Evolutionary conservation across 345 rosid genomes (phyloP).

Genomic region (Gossypium turneri): DNA sequence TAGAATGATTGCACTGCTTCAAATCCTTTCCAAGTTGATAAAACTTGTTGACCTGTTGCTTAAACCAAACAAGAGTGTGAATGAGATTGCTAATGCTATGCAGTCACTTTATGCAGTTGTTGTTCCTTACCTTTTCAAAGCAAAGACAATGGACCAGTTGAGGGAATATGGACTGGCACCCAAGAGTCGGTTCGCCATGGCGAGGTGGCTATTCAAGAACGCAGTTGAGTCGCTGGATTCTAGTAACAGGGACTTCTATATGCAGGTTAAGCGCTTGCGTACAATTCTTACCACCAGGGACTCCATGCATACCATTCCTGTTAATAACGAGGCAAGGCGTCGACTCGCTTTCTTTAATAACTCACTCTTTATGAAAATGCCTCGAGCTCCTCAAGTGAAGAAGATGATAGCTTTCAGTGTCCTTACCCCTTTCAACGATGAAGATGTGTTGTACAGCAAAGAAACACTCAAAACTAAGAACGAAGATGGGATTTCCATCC

Average conservation of each 20-base stretch:
- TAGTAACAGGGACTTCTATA: not conserved
- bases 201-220: not conserved
- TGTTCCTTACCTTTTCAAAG: constrained; percentile 56
- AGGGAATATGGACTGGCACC: constrained; percentile 64
- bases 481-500: constrained; percentile 84
- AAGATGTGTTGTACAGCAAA: not conserved
- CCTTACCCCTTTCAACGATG: not conserved
- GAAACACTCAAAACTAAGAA: constrained; percentile 63
- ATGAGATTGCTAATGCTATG: constrained; percentile 12
- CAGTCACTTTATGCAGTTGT: constrained; percentile 35
- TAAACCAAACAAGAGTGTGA: constrained; percentile 42
- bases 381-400: not conserved
- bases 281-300: not conserved
- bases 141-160: constrained; percentile 48
- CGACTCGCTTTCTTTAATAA: not conserved
- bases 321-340: not conserved
- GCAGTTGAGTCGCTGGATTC: not conserved
- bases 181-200: constrained; percentile 28
- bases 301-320: not conserved
- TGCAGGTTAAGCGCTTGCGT: not conserved
- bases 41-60: constrained; percentile 55
- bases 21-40: constrained; percentile 58
- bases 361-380: not conserved
- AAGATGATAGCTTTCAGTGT: not conserved
- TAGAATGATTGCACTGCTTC: constrained; percentile 58